Evolutionary conservation across 1,284 basidiomycete genomes (phyloP), one percentile per base, ranked within the genome.

Genomic region (Ceratobasidium sp.): DNA sequence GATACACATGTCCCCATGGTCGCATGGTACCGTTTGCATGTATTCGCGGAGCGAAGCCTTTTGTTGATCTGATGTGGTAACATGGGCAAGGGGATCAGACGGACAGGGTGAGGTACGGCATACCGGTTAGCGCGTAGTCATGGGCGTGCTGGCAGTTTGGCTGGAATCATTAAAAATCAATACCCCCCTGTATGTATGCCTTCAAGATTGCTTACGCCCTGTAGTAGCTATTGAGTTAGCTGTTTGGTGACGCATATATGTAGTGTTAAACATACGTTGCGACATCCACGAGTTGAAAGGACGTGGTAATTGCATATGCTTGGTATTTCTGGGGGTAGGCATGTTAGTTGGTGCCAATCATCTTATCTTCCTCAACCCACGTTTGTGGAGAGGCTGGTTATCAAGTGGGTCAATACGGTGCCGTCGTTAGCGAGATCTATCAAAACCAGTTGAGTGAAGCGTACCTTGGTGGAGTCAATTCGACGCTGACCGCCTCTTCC

Each of bases 261-360:
- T 32, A 5, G n/a, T 10, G 15, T 12, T 12, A 10, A 10, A 55
- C 64, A 27, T 43, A 55, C 64, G 25, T 67, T 67, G 20, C 64
- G 64, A 55, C 64, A 67, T 15, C 64, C 64, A 31, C 64, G 64
- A 31, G 42, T 32, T 47, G 64, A 67, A 17, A 67, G n/a, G 38
- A 54, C 50, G 32, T 67, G 35, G 22, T 67, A 67, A 25, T 67
- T 67, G 40, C 64, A 67, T 22, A 67, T 67, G 42, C 64, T 67
- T 13, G 64, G 64, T 15, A 17, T 67, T 47, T 67, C 64, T 67
- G 29, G 10, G 7, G n/a, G 6, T 10, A 20, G 8, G 22, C n/a
- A 22, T n/a, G 20, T 47, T 47, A 47, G 45, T 12, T 22, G 10
- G 10, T 20, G 38, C 8, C 38, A 17, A 40, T 8, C 38, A 55